A percentile compares a stretch with the other conserved stretches of the same genome.
Conservation (phyloP, 2,329 filamentous ascomycete species). For the Beauveria scarabaeidicola region DNA sequence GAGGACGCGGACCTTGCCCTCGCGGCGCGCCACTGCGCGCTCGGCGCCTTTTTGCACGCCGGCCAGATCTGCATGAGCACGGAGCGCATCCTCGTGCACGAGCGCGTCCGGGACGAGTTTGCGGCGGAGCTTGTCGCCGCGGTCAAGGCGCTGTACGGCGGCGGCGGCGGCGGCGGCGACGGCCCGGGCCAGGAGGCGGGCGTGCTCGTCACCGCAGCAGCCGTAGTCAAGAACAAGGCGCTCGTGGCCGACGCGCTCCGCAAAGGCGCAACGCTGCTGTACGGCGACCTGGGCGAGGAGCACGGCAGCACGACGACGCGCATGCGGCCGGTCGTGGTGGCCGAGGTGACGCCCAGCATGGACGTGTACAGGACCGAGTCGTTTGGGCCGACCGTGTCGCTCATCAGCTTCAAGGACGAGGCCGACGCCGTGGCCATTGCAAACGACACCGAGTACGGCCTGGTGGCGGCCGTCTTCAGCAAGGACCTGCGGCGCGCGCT, state of each 20-base stretch:
- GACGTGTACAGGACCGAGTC: slow-evolving; percentile 61
- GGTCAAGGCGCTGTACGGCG: not conserved
- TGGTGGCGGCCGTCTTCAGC: slow-evolving; percentile 62
- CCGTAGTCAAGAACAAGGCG: slow-evolving; percentile 9
- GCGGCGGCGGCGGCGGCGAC: not conserved
- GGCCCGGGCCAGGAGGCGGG: not conserved
- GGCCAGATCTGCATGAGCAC: slow-evolving; percentile 69
- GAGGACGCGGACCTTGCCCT: slow-evolving; percentile 36
- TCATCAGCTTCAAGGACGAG: slow-evolving; percentile 54
- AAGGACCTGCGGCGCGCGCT: slow-evolving; percentile 49
- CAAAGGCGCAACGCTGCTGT: slow-evolving; percentile 49
- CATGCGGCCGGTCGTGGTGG: slow-evolving; percentile 56
- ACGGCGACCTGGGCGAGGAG: slow-evolving; percentile 24
- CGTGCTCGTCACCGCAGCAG: not conserved
- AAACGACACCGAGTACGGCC: slow-evolving; percentile 71
- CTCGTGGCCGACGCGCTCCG: slow-evolving; percentile 43
- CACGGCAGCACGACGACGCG: slow-evolving; percentile 18
- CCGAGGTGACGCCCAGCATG: slow-evolving; percentile 50
- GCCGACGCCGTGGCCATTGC: slow-evolving; percentile 65
- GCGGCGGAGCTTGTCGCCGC: not conserved
- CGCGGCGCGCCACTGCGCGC: slow-evolving; percentile 24
- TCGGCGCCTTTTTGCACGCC: slow-evolving; percentile 16
- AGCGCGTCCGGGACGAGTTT: slow-evolving; percentile 15
- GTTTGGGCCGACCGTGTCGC: slow-evolving; percentile 60
- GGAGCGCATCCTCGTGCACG: slow-evolving; percentile 44